A percentile compares a stretch with the other conserved stretches of the same genome.
These are phyloP conservation scores for Suhomyces tanzawaensis DNA, from an alignment of 805 yeast genomes.

Conservation along the genomic window DNA sequence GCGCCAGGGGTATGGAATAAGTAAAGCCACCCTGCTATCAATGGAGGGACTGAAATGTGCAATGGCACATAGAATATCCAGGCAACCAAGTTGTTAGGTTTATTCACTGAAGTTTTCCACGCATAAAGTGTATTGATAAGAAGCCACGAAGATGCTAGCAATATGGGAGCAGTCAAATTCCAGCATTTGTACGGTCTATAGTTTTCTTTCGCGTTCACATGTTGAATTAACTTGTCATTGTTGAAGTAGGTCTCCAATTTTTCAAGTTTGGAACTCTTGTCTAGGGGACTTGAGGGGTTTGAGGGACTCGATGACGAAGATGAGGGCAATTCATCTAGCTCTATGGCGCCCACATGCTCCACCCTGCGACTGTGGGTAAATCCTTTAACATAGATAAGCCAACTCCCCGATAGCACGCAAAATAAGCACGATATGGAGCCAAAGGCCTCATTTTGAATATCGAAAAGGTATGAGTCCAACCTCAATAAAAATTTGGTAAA, in stretches of 20 bases:
- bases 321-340: background rate
- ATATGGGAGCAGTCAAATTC: conserved; percentile 33
- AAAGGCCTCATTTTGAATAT: conserved; percentile 6
- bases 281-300: background rate
- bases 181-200: conserved; percentile 19
- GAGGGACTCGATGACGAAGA: background rate
- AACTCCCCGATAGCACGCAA: conserved; percentile 2
- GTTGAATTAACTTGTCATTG: conserved; percentile 1
- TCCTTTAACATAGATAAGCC: conserved; percentile 13
- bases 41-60: conserved; percentile 58
- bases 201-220: background rate
- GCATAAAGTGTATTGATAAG: conserved; percentile 45
- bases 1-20: conserved; percentile 66
- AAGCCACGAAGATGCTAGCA: conserved; percentile 48
- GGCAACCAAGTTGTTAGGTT: conserved; percentile 51
- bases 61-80: conserved; percentile 64
- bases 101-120: conserved; percentile 41
- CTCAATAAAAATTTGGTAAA: conserved; percentile 46
- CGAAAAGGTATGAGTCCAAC: conserved; percentile 41
- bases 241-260: background rate
- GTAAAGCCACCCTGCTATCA: conserved; percentile 64
- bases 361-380: background rate
- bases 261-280: conserved; percentile 1
- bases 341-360: background rate
- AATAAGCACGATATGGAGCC: conserved; percentile 5